Percentiles rank a stretch among this genome's conserved stretches.
Evolutionary conservation across 2,329 filamentous ascomycete genomes (phyloP).

Genomic region (Cladophialophora exuberans): DNA sequence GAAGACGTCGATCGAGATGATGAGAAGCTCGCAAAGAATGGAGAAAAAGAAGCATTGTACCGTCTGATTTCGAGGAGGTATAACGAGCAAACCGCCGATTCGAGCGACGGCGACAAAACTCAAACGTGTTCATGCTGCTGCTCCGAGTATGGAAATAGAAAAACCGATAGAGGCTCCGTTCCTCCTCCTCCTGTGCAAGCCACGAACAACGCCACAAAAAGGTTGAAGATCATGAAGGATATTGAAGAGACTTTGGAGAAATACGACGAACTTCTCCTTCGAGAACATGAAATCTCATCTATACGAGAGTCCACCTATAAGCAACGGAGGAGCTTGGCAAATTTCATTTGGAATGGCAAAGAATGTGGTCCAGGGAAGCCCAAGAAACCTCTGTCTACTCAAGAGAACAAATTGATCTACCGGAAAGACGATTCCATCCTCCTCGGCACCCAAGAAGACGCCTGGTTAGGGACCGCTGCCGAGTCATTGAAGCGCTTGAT

Average conservation of each 20-base stretch:
- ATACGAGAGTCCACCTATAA: not conserved
- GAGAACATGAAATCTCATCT: slow-evolving; percentile 1
- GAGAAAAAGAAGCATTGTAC: not conserved
- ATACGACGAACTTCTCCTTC: not conserved
- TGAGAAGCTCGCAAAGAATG: not conserved
- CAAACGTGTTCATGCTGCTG: not conserved
- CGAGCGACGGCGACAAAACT: not conserved
- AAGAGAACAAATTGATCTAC: not conserved
- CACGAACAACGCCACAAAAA: not conserved
- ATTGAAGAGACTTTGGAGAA: not conserved
- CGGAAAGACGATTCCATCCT: not conserved
- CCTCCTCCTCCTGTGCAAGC: too few species aligned
- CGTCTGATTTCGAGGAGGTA: not conserved
- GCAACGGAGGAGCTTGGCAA: not conserved
- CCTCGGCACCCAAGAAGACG: not conserved
- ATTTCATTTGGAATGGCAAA: not conserved
- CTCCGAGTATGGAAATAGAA: too few species aligned
- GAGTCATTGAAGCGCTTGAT: not conserved
- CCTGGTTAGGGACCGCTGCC: not conserved
- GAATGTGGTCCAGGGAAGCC: not conserved
- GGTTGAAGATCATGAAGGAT: not conserved
- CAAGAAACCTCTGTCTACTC: not conserved
- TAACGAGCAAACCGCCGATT: not conserved
- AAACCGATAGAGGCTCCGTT: too few species aligned
- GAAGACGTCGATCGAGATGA: not conserved